Conservation (phyloP, 495 filamentous ascomycete species). For the Eremomyces bilateralis region DNA sequence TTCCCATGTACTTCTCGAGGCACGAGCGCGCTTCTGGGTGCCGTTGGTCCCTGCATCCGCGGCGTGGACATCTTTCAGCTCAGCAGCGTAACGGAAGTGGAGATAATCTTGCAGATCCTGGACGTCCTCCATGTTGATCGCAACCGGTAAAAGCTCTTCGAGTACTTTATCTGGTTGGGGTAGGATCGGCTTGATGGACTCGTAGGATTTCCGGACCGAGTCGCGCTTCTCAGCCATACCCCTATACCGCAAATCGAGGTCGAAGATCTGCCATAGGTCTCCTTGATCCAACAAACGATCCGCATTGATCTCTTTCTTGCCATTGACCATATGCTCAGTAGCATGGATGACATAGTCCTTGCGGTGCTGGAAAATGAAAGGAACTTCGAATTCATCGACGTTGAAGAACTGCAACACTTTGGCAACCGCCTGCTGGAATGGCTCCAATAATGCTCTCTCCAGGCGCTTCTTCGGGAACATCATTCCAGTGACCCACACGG, state of each 20-base stretch:
- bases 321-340: slow-evolving; percentile 37
- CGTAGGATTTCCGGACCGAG: slow-evolving; percentile 52
- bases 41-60: slow-evolving; percentile 27
- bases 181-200: slow-evolving; percentile 39
- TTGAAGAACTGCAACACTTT: slow-evolving; percentile 93
- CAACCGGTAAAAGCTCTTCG: slow-evolving; percentile 57
- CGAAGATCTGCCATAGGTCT: slow-evolving; percentile 84
- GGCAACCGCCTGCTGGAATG: slow-evolving; percentile 67
- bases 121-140: slow-evolving; percentile 71
- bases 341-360: slow-evolving; percentile 95
- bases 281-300: slow-evolving; percentile 82
- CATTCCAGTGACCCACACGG: slow-evolving; percentile 70
- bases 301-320: slow-evolving; percentile 47
- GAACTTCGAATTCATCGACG: slow-evolving; percentile 79
- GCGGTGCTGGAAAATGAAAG: slow-evolving; percentile 93
- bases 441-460: slow-evolving; percentile 43
- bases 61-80: slow-evolving; percentile 51
- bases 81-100: slow-evolving; percentile 75
- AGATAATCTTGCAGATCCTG: slow-evolving; percentile 94
- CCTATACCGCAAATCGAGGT: slow-evolving; percentile 83
- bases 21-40: slow-evolving; percentile 58
- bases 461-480: slow-evolving; percentile 71
- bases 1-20: slow-evolving; percentile 53
- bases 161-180: slow-evolving; percentile 38
- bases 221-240: slow-evolving; percentile 78